These are phyloP conservation scores for Saccharum spontaneum DNA, from an alignment of 176 grass and related monocot species.

Conservation along the genomic window DNA sequence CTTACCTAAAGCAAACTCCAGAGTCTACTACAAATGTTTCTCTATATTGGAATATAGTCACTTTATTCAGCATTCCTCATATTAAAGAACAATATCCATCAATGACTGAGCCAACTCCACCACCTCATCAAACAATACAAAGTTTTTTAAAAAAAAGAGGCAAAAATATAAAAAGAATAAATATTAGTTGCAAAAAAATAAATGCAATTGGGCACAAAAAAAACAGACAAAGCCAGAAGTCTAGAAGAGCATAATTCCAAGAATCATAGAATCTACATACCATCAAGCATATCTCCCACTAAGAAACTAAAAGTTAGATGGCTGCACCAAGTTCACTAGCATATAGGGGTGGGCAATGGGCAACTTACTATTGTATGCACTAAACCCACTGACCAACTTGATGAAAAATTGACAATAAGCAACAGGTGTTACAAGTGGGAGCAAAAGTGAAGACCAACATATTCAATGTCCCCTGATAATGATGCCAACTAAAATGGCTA, in stretches of 20 bases:
- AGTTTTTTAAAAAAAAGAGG: neutral
- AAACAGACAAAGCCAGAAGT: neutral
- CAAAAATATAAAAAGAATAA: neutral
- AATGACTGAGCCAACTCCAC: conserved; percentile 16
- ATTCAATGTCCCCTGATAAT: conserved; percentile 29
- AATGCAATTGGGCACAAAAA: neutral
- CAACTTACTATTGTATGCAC: conserved; percentile 10
- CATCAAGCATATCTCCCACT: neutral
- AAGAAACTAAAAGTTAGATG: conserved; percentile 16
- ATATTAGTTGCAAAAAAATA: neutral
- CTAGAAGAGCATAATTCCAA: neutral
- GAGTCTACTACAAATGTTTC: conserved; percentile 9
- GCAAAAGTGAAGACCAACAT: conserved; percentile 21
- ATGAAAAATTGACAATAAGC: conserved; percentile 6
- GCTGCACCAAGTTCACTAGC: neutral
- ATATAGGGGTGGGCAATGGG: conserved; percentile 7
- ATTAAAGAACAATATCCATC: neutral
- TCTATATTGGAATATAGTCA: neutral
- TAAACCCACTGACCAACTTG: conserved; percentile 27
- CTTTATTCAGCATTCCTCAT: neutral
- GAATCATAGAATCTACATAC: conserved; percentile 8
- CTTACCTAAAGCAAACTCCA: neutral
- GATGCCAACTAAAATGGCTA: conserved; percentile 4
- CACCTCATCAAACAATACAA: conserved; percentile 6
- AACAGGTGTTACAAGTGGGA: neutral